Conservation (phyloP, 352 stramenopile genomes). For the Aphanomyces euteiches region DNA sequence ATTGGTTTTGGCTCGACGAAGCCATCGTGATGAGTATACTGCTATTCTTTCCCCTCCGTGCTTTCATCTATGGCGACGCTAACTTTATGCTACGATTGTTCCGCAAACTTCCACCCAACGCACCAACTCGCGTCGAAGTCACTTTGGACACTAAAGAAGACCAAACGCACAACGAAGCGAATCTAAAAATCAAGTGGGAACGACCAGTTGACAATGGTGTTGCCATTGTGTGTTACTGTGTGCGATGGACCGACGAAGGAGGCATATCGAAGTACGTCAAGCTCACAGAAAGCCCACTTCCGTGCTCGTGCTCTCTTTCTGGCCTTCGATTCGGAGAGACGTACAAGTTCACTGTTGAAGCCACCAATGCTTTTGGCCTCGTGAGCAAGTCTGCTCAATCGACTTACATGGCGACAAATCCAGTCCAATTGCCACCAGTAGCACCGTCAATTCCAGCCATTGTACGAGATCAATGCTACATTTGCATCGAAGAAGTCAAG, state of each 20-base stretch:
- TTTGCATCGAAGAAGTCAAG: constrained; percentile 72
- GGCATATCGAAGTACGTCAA: constrained; percentile 61
- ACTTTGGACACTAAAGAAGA: constrained; percentile 36
- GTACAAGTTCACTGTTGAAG: constrained; percentile 81
- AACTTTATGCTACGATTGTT: constrained; percentile 65
- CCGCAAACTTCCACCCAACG: constrained; percentile 67
- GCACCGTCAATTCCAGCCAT: constrained; percentile 40
- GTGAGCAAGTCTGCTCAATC: constrained; percentile 71
- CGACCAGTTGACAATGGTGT: constrained; percentile 74
- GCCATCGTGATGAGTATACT: constrained; percentile 69
- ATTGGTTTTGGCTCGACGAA: constrained; percentile 85
- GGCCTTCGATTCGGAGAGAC: constrained; percentile 73
- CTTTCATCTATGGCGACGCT: constrained; percentile 79
- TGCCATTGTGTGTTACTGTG: constrained; percentile 76
- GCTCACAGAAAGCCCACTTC: constrained; percentile 59
- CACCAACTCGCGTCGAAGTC: constrained; percentile 74
- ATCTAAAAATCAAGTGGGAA: constrained; percentile 69
- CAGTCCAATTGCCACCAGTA: constrained; percentile 46
- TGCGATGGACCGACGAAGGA: constrained; percentile 76
- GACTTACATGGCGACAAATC: constrained; percentile 80
- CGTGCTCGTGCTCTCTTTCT: constrained; percentile 52
- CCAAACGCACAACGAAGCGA: constrained; percentile 38
- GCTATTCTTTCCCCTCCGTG: constrained; percentile 69
- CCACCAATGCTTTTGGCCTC: constrained; percentile 75
- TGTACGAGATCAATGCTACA: constrained; percentile 64